Base-by-base conservation (phyloP, 225 moss, liverwort and hornwort species). In the Anthoceros angustus region DNA sequence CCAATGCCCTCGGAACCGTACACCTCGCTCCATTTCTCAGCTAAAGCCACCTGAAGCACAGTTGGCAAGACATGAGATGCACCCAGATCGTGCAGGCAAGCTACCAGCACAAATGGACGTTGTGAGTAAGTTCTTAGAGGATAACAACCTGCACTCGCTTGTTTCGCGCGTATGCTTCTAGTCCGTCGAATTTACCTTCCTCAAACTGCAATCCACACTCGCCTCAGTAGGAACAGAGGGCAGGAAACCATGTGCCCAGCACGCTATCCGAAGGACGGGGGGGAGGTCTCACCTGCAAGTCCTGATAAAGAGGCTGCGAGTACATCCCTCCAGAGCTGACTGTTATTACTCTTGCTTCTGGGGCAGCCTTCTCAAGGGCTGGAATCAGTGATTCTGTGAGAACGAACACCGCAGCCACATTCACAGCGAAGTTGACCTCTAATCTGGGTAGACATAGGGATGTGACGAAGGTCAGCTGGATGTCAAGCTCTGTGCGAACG, bases 351-450 rank as follows among this genome's bases (percentile, higher is more conserved):
- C 85, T 65, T 61, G 85, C 66, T 42, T 85, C 82, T 39, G 87
- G 83, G 39, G 85, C 85, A 39, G 77, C 93, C 62, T 71, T 75
- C 74, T 78, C 70, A 48, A 89, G 78, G 42, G 89, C 85, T 64
- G 80, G 83, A 64, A 85, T 71, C 62, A 87, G 72, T 42, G 85
- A 77, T 69, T 87, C 87, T 62, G 87, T 93, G 38, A 93, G 73
- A 16, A 82, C 50, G 61, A 79, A 91, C 25, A 82, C 80, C 16
- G 89, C 84, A 43, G 72, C 89, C 50, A 89, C 87, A 70, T 93
- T 93, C 72, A 89, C 80, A 50, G 87, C 89, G 68, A 89, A 87
- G 72, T 93, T 89, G 68, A 76, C 77, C 82, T 93, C 93, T 80
- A 89, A 77, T 64, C 86, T 93, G 80, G 48, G 66, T 20, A 25